These are phyloP conservation scores for Neurospora sp. DNA, from an alignment of 2,329 filamentous ascomycete genomes.

Conservation along the genomic window DNA sequence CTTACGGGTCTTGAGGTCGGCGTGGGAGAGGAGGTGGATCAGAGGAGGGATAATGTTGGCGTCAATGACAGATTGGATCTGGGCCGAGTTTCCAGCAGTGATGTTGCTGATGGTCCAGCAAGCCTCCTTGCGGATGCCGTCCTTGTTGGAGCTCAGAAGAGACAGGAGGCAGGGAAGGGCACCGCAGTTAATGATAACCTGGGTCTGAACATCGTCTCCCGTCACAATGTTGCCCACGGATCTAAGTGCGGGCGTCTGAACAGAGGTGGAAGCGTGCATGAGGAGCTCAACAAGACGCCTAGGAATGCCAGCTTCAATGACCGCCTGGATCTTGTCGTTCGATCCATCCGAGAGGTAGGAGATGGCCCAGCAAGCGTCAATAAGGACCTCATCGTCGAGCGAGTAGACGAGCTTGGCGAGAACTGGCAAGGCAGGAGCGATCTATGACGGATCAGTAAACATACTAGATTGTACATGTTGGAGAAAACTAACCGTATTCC, in stretches of 20 bases:
- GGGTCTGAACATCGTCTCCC: slow-evolving; percentile 95
- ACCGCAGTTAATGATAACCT: slow-evolving; percentile 98
- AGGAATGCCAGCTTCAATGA: slow-evolving; percentile 96
- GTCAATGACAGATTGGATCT: slow-evolving; percentile 95
- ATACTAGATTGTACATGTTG: slow-evolving; percentile 8
- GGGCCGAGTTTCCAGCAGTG: slow-evolving; percentile 92
- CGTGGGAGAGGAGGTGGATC: slow-evolving; percentile 91
- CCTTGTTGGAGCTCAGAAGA: slow-evolving; percentile 91
- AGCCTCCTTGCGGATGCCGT: slow-evolving; percentile 97
- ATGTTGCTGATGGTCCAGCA: slow-evolving; percentile 99
- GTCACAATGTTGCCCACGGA: slow-evolving; percentile 99
- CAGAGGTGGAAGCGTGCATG: slow-evolving; percentile 96
- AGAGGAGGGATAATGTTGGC: slow-evolving; percentile 94
- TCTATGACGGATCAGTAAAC: slow-evolving; percentile 43
- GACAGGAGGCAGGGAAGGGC: slow-evolving; percentile 86
- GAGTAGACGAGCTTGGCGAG: slow-evolving; percentile 97
- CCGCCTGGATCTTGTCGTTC: slow-evolving; percentile 98
- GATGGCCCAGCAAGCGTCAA: slow-evolving; percentile 99
- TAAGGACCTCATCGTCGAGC: slow-evolving; percentile 93
- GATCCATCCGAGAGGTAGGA: slow-evolving; percentile 96
- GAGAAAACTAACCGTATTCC: slow-evolving; percentile 70
- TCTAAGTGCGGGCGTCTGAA: slow-evolving; percentile 92
- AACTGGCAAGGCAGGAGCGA: slow-evolving; percentile 86
- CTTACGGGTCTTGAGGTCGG: slow-evolving; percentile 97
- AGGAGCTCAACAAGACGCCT: slow-evolving; percentile 92